Evolutionary conservation across 805 yeast species (phyloP), one percentile per base, ranked within the genome.

Genomic region (Sporopachydermia quercuum): DNA sequence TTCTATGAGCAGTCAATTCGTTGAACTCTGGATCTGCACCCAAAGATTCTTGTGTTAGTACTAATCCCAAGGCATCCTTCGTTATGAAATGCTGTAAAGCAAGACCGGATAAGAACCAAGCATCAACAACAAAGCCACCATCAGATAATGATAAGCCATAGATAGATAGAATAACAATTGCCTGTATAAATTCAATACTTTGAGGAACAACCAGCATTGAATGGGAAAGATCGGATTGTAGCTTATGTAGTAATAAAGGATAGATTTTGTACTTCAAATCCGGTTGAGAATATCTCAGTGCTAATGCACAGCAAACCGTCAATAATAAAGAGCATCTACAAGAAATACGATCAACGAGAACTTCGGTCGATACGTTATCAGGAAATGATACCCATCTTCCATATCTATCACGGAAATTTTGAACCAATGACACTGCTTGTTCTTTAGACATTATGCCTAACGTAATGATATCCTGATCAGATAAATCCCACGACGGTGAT

Each of bases 381-480:
- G 87, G 85, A 39, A 81, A 73, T 40, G 81, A 73, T 3, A 79
- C 74, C 93, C 93, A 82, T 19, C 84, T 65, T 3, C 86, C 84
- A 50, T 76, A 81, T 49, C 78, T 67, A 38, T 74, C 71, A 35
- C 79, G 60, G 52, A 81, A 82, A 37, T 68, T 70, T 40, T 64
- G 65, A 46, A 81, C 56, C 34, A 80, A 55, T 14, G 62, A 61
- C 4, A 66, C 47, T 0, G 74, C 73, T 46, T 77, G 75, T 2
- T 57, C 54, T 34, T 62, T 48, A 1, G 71, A 49, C 13, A 82
- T 48, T 3, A 78, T 56, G 1, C 72, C 71, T 17, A 68, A 48
- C 2, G 69, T 47, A 2, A 81, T 60, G 2, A 78, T 54, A 49
- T 78, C 83, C 47, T 55, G 60, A 38, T 50, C 53, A 6, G 49